These are phyloP conservation scores for Aureobasidium zeae DNA, from an alignment of 2,329 filamentous ascomycete genomes.

Conservation along the genomic window DNA sequence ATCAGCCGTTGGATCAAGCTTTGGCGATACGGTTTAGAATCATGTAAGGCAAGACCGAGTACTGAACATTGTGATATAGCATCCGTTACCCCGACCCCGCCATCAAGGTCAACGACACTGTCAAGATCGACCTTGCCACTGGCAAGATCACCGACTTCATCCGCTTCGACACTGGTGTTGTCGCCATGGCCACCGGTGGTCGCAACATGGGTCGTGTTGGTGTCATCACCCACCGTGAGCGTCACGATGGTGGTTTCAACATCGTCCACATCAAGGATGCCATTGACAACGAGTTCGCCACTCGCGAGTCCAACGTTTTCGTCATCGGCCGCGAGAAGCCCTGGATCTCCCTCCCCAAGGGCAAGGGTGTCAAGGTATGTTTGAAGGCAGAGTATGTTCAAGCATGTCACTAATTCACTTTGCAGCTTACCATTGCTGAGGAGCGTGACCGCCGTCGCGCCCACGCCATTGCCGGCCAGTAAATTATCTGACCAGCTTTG, in stretches of 20 bases:
- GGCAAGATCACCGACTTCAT: slow-evolving; percentile 96
- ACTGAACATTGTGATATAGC: slow-evolving; percentile 44
- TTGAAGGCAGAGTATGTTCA: not conserved
- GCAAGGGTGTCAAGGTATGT: slow-evolving; percentile 90
- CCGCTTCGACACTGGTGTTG: slow-evolving; percentile 96
- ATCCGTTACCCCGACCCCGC: slow-evolving; percentile 98
- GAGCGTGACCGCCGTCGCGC: slow-evolving; percentile 97
- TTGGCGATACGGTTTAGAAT: slow-evolving; percentile 55
- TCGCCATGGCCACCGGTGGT: slow-evolving; percentile 98
- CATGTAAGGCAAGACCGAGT: slow-evolving; percentile 25
- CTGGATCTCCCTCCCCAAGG: slow-evolving; percentile 99
- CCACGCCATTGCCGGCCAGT: slow-evolving; percentile 41
- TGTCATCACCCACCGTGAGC: slow-evolving; percentile 99
- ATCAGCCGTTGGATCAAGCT: slow-evolving; percentile 99
- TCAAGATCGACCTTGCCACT: slow-evolving; percentile 95
- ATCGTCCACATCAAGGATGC: slow-evolving; percentile 99
- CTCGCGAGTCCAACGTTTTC: slow-evolving; percentile 99
- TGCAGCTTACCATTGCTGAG: slow-evolving; percentile 85
- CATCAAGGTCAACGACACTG: slow-evolving; percentile 99
- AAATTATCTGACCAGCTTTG: slow-evolving; percentile 11
- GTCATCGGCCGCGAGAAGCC: slow-evolving; percentile 98
- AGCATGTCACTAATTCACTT: slow-evolving; percentile 17
- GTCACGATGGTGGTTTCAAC: slow-evolving; percentile 99
- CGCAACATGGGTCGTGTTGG: slow-evolving; percentile 99
- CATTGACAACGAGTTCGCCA: slow-evolving; percentile 99